Conservation (phyloP, 2,329 filamentous ascomycete species). For the Pseudogymnoascus sp. region DNA sequence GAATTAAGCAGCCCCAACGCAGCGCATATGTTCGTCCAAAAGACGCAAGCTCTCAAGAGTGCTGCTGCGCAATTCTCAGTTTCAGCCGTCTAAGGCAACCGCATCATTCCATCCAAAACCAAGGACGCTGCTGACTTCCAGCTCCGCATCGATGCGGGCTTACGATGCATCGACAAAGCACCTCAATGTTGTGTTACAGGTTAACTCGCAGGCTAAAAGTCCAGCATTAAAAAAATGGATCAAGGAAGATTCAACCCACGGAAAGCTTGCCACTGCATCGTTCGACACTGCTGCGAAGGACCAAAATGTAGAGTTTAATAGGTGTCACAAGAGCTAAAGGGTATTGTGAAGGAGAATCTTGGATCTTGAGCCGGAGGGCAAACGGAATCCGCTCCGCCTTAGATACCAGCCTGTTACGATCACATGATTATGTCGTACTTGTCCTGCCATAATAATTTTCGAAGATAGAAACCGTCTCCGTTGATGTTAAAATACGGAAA, state of each 20-base stretch:
- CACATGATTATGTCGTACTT: too few species aligned
- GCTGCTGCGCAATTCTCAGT: neutral
- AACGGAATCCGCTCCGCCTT: neutral
- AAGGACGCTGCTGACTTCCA: neutral
- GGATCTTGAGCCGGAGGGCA: neutral
- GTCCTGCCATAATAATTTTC: too few species aligned
- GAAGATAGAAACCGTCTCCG: too few species aligned
- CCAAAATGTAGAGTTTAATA: neutral
- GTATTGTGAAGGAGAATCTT: neutral
- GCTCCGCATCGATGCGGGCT: constrained; percentile 1
- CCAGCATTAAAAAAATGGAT: constrained; percentile 1
- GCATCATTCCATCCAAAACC: neutral
- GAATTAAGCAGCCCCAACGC: too few species aligned
- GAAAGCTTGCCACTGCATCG: constrained; percentile 1
- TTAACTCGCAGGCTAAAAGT: neutral
- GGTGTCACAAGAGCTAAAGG: neutral
- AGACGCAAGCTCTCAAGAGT: neutral
- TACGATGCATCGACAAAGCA: neutral
- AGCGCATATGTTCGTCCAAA: neutral
- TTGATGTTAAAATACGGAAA: too few species aligned
- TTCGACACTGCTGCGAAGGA: neutral
- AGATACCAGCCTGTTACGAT: too few species aligned
- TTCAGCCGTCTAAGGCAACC: neutral
- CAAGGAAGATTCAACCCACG: neutral
- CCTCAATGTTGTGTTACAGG: neutral